Evolutionary conservation across 2,329 filamentous ascomycete species (phyloP), one percentile per base, ranked within the genome.

Genomic region (Sporothrix pallida): DNA sequence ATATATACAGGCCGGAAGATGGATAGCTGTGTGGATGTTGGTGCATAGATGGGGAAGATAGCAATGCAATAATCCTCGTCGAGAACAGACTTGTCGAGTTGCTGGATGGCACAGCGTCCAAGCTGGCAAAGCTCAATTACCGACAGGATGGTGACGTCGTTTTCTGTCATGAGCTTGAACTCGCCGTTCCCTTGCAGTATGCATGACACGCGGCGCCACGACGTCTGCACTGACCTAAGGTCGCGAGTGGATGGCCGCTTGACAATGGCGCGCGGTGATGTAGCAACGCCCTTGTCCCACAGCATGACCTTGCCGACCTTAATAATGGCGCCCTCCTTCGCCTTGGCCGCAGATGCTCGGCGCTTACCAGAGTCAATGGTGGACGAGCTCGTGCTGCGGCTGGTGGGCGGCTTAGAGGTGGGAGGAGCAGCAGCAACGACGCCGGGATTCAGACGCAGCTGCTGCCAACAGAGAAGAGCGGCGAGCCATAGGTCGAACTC

Each of bases 111-210:
- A 80, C 92, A 96, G 72, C 96, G 89, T 20, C 94, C 96, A 8
- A 99, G 86, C 78, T 97, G 93, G 13, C 94, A 93, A 5, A 99
- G 86, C 78, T 97, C 94, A 71, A 98, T 92, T 65, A 94, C 89
- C 42, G 93, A 92, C 17, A 98, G 86, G 9, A 97, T 86, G 0
- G 90, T 90, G 65, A 92, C 90, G 77, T 97, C 95, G 72, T 92
- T 91, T 78, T 98, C 95, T 1, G 92, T 92, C 81, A 96, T 91
- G 12, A 99, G 87, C 79, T 95, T 97, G 80, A 99, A 91, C 79
- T 97, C 93, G 73, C 96, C 96, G 78, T 97, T 97, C 80, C 98
- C 96, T 77, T 97, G 93, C 31, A 99, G 85, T 20, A 96, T 97
- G 81, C 95, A 98, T 44, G 94, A 98, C 3, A 98, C 94, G 76